Conservation (phyloP, 129 eudicot genomes). For the Scalesia atractyloides region DNA sequence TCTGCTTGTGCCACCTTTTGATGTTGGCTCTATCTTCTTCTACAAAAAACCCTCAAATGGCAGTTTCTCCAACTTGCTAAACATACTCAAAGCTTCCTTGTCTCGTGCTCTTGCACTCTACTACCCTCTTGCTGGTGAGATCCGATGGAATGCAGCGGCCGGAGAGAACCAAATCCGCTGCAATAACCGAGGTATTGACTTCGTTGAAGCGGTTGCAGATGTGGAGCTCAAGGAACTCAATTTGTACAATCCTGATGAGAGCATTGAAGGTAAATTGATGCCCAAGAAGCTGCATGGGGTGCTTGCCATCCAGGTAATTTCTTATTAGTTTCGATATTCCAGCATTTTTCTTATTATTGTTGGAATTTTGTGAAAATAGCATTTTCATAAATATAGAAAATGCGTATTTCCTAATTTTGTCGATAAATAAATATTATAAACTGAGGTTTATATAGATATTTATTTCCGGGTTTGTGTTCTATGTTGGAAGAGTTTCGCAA, state of each 20-base stretch:
- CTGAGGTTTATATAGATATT: too few relatives aligned
- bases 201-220: conserved; percentile 47
- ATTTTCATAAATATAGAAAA: too few relatives aligned
- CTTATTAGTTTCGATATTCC: neutral
- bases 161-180: conserved; percentile 49
- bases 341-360: too few relatives aligned
- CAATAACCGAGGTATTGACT: conserved; percentile 55
- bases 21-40: conserved; percentile 49
- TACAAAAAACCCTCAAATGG: conserved; percentile 31
- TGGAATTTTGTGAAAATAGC: too few relatives aligned
- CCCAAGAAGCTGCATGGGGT: conserved; percentile 45
- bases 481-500: too few relatives aligned
- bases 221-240: conserved; percentile 40
- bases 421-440: too few relatives aligned
- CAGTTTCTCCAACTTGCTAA: conserved; percentile 12
- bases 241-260: conserved; percentile 49
- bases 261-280: conserved; percentile 50
- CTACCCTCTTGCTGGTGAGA: conserved; percentile 36
- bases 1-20: conserved; percentile 54
- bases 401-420: too few relatives aligned
- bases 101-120: conserved; percentile 36
- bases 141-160: conserved; percentile 34
- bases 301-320: conserved; percentile 43
- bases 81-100: conserved; percentile 43
- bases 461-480: too few relatives aligned